A percentile compares a stretch with the other conserved stretches of the same genome.
Evolutionary conservation across 139 green algal species (phyloP).

Genomic region (Pycnococcus provasolii): DNA sequence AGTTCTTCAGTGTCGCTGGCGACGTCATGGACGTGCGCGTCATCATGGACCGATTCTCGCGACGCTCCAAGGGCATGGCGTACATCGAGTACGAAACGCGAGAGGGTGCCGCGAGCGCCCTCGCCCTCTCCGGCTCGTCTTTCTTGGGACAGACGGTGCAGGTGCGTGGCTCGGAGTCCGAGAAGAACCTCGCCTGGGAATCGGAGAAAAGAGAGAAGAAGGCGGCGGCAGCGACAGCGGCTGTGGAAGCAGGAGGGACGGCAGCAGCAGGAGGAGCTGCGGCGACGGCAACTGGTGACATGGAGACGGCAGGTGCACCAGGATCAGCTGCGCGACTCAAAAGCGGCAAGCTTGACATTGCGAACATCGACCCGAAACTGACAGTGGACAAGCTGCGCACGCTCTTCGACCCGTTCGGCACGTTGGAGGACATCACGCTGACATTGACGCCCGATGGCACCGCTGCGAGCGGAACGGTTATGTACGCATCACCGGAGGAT

Average conservation of each 20-base stretch:
- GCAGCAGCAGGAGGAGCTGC: neutral
- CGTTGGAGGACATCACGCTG: slow-evolving; percentile 49
- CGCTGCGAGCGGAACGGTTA: too few species aligned
- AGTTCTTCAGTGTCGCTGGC: slow-evolving; percentile 65
- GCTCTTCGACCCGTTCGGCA: slow-evolving; percentile 72
- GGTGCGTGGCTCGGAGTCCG: slow-evolving; percentile 70
- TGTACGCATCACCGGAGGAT: too few species aligned
- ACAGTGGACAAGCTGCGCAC: slow-evolving; percentile 55
- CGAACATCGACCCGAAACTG: neutral
- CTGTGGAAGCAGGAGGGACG: neutral
- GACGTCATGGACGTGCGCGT: slow-evolving; percentile 75
- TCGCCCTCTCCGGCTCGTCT: slow-evolving; percentile 63
- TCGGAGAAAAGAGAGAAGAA: slow-evolving; percentile 55
- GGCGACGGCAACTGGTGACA: neutral
- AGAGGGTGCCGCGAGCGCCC: slow-evolving; percentile 39
- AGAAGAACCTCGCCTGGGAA: slow-evolving; percentile 87
- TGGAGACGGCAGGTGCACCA: slow-evolving; percentile 3
- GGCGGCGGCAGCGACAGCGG: neutral
- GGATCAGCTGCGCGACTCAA: neutral
- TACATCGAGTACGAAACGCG: slow-evolving; percentile 75
- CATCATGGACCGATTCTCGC: slow-evolving; percentile 77
- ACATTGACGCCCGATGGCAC: slow-evolving; percentile 31
- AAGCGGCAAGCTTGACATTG: neutral
- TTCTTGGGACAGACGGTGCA: slow-evolving; percentile 70
- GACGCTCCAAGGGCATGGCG: slow-evolving; percentile 76